These are phyloP conservation scores for Penicillium cataractarum DNA, from an alignment of 495 filamentous ascomycete genomes.

Conservation along the genomic window DNA sequence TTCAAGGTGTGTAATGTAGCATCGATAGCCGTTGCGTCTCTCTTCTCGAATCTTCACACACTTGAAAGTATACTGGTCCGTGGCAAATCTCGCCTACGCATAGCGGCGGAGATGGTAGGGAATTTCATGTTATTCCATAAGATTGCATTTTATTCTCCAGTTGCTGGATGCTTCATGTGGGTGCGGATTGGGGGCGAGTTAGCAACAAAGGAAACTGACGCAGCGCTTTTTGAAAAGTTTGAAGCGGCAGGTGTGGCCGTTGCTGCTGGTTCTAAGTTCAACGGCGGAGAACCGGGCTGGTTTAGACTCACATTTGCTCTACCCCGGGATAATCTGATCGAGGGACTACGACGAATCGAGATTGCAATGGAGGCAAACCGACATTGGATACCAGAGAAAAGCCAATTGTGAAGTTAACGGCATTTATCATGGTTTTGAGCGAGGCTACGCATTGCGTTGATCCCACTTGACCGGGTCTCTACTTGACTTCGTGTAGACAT, in stretches of 20 bases:
- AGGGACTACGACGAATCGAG: background rate
- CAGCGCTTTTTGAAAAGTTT: background rate
- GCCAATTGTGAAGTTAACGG: background rate
- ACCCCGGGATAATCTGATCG: background rate
- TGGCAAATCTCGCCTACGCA: background rate
- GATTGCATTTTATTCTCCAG: background rate
- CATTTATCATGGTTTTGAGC: background rate
- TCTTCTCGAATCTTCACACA: background rate
- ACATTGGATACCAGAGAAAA: background rate
- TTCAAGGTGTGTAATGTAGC: background rate
- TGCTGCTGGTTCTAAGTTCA: background rate
- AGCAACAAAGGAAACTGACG: slow-evolving; percentile 1
- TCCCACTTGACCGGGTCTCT: background rate
- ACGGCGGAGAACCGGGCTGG: background rate
- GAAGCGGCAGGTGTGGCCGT: background rate
- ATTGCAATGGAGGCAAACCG: background rate
- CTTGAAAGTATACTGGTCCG: background rate
- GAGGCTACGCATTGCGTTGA: background rate
- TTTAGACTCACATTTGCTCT: background rate
- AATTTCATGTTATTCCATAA: slow-evolving; percentile 1
- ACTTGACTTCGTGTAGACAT: background rate
- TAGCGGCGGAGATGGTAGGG: background rate
- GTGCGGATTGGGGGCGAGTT: background rate
- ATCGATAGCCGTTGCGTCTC: background rate
- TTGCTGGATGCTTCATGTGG: background rate